Conservation (phyloP, 805 yeast genomes). For the Yamadazyma philogaea region DNA sequence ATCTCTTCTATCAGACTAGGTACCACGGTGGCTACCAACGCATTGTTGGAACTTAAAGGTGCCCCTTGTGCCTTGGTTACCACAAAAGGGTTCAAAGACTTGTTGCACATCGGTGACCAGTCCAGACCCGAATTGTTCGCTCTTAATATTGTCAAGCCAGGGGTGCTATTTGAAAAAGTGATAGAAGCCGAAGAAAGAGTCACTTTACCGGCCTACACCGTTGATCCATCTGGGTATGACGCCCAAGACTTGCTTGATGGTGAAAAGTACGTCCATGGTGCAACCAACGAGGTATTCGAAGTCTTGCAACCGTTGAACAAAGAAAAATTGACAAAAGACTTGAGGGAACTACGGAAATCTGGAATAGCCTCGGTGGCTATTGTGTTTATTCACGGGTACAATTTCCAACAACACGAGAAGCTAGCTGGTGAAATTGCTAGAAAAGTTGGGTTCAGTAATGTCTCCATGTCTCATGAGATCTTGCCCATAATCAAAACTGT, state of each 20-base stretch:
- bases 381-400: slow-evolving; percentile 70
- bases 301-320: slow-evolving; percentile 54
- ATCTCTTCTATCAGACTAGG: slow-evolving; percentile 26
- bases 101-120: slow-evolving; percentile 22
- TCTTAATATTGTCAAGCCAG: slow-evolving; percentile 18
- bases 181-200: slow-evolving; percentile 22
- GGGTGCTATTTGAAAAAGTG: slow-evolving; percentile 15
- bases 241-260: slow-evolving; percentile 20
- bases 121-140: slow-evolving; percentile 22
- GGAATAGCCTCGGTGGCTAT: slow-evolving; percentile 74
- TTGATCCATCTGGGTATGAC: slow-evolving; percentile 18
- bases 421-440: slow-evolving; percentile 45
- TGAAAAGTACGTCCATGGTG: slow-evolving; percentile 47
- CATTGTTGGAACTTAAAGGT: slow-evolving; percentile 22
- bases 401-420: slow-evolving; percentile 66
- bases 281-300: slow-evolving; percentile 66
- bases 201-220: slow-evolving; percentile 19
- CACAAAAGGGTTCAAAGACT: slow-evolving; percentile 21
- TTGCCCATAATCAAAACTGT: slow-evolving; percentile 79
- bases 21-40: slow-evolving; percentile 28
- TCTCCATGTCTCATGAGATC: slow-evolving; percentile 65
- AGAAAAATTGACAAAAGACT: slow-evolving; percentile 38
- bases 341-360: slow-evolving; percentile 45
- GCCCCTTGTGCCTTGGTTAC: slow-evolving; percentile 19
- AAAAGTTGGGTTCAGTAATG: slow-evolving; percentile 63